Evolutionary conservation across 1,139 yeast species (phyloP).

Genomic region (Pichia sp.): DNA sequence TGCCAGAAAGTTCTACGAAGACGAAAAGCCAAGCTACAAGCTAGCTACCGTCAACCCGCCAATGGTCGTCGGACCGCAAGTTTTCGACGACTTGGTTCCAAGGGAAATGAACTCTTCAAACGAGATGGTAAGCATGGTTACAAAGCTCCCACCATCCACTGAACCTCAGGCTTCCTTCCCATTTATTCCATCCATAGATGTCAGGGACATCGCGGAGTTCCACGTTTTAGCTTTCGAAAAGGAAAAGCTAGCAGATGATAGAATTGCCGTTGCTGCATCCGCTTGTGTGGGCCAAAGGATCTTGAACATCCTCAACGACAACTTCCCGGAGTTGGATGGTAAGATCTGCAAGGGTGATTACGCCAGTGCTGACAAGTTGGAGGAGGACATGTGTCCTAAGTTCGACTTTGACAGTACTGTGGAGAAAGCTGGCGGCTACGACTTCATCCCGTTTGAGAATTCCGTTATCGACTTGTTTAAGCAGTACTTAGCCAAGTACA

Average conservation of each 20-base stretch:
- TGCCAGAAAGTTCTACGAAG: slow-evolving; percentile 48
- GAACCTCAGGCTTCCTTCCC: neutral
- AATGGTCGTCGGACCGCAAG: neutral
- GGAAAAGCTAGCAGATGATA: slow-evolving; percentile 34
- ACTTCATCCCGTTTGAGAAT: neutral
- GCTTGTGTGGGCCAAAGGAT: slow-evolving; percentile 38
- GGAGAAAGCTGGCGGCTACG: neutral
- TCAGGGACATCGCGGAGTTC: slow-evolving; percentile 40
- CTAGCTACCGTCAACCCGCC: neutral
- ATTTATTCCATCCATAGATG: neutral
- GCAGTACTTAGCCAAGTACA: neutral
- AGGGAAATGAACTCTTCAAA: neutral
- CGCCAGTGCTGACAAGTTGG: slow-evolving; percentile 12
- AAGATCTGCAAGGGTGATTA: slow-evolving; percentile 39
- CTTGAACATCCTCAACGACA: slow-evolving; percentile 35
- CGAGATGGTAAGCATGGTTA: neutral
- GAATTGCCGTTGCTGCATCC: slow-evolving; percentile 39
- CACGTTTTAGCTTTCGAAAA: slow-evolving; percentile 39
- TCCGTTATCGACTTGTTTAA: neutral
- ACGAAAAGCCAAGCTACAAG: slow-evolving; percentile 37
- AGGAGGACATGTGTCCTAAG: neutral
- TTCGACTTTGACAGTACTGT: neutral
- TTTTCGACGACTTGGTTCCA: neutral
- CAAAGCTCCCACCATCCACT: neutral
- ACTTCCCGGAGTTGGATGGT: slow-evolving; percentile 39